Conservation (phyloP, 768 basidiomycete genomes). For the Mycena amicta region DNA sequence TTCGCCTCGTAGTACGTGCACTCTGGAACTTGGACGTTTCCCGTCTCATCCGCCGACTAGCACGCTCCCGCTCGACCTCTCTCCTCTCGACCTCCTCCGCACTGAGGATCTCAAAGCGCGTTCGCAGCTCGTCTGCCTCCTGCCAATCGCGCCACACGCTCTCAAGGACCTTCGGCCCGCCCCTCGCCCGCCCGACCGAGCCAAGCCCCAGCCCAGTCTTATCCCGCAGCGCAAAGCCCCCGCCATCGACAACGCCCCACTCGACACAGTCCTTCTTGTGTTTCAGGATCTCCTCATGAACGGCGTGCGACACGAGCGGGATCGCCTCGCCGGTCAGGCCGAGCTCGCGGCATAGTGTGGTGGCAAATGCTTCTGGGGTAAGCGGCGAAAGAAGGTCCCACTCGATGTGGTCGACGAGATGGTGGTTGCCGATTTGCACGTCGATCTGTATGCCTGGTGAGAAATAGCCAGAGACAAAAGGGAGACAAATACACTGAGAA, state of each 20-base stretch:
- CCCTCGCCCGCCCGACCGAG: constrained; percentile 71
- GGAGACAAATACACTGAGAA: constrained; percentile 68
- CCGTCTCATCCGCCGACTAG: constrained; percentile 54
- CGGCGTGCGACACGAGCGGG: constrained; percentile 88
- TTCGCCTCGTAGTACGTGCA: neutral
- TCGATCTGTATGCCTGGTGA: constrained; percentile 66
- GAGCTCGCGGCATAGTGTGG: constrained; percentile 79
- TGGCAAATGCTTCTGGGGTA: constrained; percentile 85
- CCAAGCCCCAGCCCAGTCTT: constrained; percentile 80
- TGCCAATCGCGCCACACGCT: constrained; percentile 97
- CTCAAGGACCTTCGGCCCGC: constrained; percentile 78
- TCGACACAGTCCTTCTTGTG: constrained; percentile 96
- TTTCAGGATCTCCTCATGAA: constrained; percentile 94
- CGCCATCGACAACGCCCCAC: constrained; percentile 82
- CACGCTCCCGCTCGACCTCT: constrained; percentile 85
- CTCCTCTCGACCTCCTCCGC: constrained; percentile 91
- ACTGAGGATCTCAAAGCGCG: constrained; percentile 82
- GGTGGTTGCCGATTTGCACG: constrained; percentile 91
- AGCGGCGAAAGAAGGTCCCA: constrained; percentile 96
- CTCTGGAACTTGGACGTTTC: constrained; percentile 31
- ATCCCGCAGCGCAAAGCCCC: constrained; percentile 66
- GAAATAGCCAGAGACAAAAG: neutral
- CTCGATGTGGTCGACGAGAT: constrained; percentile 94
- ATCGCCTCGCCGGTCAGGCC: constrained; percentile 86
- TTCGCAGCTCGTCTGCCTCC: constrained; percentile 88